A percentile compares a stretch with the other conserved stretches of the same genome.
These are phyloP conservation scores for Eutrema japonicum DNA, from an alignment of 345 rosid genomes.

Conservation along the genomic window DNA sequence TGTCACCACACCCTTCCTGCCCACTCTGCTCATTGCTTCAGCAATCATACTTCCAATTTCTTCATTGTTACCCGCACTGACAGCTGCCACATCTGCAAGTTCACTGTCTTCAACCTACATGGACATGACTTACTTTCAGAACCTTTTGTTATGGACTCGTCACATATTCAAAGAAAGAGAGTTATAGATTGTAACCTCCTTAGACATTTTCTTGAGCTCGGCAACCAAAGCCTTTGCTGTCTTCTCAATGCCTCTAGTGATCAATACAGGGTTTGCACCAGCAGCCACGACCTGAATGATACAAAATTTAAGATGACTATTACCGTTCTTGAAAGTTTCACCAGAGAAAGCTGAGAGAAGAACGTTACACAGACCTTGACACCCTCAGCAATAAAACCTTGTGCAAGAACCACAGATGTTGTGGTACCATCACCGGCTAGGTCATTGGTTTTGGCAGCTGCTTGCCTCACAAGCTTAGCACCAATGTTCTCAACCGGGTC, in stretches of 20 bases:
- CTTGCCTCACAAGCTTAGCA: conserved; percentile 95
- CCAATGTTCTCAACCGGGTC: conserved; percentile 99
- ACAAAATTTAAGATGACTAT: not conserved
- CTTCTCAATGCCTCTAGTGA: conserved; percentile 96
- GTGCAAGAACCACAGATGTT: conserved; percentile 98
- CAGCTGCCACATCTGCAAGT: conserved; percentile 98
- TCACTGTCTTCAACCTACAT: conserved; percentile 97
- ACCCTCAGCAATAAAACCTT: conserved; percentile 95
- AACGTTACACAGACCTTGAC: conserved; percentile 67
- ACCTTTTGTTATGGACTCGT: not conserved
- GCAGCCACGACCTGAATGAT: conserved; percentile 88
- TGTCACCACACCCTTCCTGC: conserved; percentile 96
- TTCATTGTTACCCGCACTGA: conserved; percentile 94
- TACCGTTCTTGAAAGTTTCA: not conserved
- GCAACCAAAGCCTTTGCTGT: conserved; percentile 80
- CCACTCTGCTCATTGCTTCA: conserved; percentile 97
- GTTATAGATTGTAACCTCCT: conserved; percentile 60
- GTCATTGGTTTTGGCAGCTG: conserved; percentile 98
- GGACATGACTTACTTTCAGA: conserved; percentile 20
- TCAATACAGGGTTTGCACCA: conserved; percentile 95
- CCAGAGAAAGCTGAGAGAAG: conserved; percentile 5
- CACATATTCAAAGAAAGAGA: conserved; percentile 8
- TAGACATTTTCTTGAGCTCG: conserved; percentile 81
- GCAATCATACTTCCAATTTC: conserved; percentile 98
- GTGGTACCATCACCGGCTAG: conserved; percentile 99